phyloP scores from a whole-genome alignment of 371 early-diverging fungal genomes.

The Apophysomyces trapeziformis region DNA sequence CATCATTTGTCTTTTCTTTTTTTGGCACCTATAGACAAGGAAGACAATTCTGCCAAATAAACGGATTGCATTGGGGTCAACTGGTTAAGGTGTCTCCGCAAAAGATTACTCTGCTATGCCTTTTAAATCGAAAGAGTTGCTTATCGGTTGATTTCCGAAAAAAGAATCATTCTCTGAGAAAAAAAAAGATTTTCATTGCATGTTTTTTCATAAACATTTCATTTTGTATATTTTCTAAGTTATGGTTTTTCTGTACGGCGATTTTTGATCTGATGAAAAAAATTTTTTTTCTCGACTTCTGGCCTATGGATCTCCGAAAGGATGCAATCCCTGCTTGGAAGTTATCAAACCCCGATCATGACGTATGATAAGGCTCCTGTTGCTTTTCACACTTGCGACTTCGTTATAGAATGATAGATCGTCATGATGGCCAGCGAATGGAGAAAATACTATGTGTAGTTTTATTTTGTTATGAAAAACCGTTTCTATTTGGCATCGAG shows the following conservation, averaged over 20 bases:
- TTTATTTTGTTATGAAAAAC: too few relatives aligned
- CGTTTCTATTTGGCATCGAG: too few relatives aligned
- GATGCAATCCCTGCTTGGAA: neutral
- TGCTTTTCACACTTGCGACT: too few relatives aligned
- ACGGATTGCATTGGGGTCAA: constrained; percentile 8
- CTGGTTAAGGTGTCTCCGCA: neutral
- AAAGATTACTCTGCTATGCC: constrained; percentile 13
- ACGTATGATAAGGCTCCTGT: neutral
- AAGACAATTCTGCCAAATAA: constrained; percentile 36
- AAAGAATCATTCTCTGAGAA: neutral
- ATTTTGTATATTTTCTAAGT: constrained; percentile 4
- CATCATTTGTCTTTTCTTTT: neutral
- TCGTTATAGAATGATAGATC: too few relatives aligned
- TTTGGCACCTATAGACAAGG: constrained; percentile 36
- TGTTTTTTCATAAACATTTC: constrained; percentile 10
- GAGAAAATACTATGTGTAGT: too few relatives aligned
- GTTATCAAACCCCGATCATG: too few relatives aligned
- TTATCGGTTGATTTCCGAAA: constrained; percentile 6
- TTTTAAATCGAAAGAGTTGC: constrained; percentile 4
- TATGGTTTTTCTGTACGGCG: neutral
- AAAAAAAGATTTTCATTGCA: constrained; percentile 9
- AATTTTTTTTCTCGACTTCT: neutral
- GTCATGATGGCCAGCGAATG: too few relatives aligned
- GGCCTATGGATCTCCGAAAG: neutral
- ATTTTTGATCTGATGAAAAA: constrained; percentile 5